Conservation (phyloP, 176 grass and related monocot species). For the Echinochloa phyllopogon region DNA sequence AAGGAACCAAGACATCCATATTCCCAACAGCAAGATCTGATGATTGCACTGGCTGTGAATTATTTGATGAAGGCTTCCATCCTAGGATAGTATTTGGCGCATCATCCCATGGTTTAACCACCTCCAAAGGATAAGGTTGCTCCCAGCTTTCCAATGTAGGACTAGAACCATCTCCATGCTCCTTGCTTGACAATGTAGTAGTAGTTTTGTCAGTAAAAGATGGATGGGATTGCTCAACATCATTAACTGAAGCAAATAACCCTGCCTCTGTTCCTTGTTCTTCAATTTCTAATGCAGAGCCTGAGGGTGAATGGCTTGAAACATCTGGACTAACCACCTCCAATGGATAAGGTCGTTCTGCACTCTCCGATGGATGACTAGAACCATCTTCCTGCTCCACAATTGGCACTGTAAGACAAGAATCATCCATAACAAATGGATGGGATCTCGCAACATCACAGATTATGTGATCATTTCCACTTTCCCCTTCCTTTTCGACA, state of each 20-base stretch:
- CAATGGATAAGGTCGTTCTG: background rate
- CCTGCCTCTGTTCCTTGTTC: background rate
- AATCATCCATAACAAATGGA: background rate
- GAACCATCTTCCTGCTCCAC: background rate
- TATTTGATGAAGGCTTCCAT: background rate
- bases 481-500: conserved; percentile 19
- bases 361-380: background rate
- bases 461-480: conserved; percentile 1
- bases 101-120: conserved; percentile 13
- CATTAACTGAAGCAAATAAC: conserved; percentile 2
- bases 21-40: conserved; percentile 14
- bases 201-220: background rate
- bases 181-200: background rate
- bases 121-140: conserved; percentile 9
- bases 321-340: conserved; percentile 8
- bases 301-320: conserved; percentile 19
- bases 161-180: background rate
- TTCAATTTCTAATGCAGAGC: conserved; percentile 12
- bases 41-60: conserved; percentile 19
- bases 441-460: conserved; percentile 31
- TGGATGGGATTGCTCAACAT: background rate
- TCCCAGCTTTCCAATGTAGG: background rate
- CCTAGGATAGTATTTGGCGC: background rate
- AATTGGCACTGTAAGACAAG: background rate
- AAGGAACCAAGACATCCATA: conserved; percentile 7